Percentiles rank a stretch among this genome's conserved stretches.
Conservation (phyloP, 2,329 filamentous ascomycete species). For the Trichoderma guizhouense region DNA sequence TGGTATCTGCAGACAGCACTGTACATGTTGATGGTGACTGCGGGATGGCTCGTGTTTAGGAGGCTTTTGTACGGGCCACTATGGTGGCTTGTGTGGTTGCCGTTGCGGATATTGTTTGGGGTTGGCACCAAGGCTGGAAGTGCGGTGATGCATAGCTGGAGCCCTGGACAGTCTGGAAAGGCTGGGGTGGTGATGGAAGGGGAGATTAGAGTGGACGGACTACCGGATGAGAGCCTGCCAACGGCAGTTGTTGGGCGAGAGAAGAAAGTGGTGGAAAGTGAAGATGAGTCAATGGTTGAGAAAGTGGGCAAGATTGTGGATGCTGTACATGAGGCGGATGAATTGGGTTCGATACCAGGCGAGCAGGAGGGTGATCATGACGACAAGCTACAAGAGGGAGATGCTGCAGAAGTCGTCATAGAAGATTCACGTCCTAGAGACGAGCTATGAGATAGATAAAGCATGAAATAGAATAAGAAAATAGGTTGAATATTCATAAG, state of each 20-base stretch:
- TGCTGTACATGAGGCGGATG: slow-evolving; percentile 36
- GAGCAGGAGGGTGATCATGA: slow-evolving; percentile 14
- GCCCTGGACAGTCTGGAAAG: slow-evolving; percentile 25
- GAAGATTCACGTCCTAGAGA: slow-evolving; percentile 36
- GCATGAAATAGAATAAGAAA: background rate
- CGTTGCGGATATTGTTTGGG: slow-evolving; percentile 65
- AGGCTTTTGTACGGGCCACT: slow-evolving; percentile 82
- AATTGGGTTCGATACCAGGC: slow-evolving; percentile 24
- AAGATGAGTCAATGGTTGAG: slow-evolving; percentile 45
- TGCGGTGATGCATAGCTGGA: slow-evolving; percentile 38
- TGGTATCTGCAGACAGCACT: slow-evolving; percentile 95
- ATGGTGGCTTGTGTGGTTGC: slow-evolving; percentile 86
- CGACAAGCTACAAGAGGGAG: background rate
- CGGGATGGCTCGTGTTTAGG: slow-evolving; percentile 82
- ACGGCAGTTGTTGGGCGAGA: slow-evolving; percentile 45
- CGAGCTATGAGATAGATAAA: background rate
- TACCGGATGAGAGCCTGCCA: slow-evolving; percentile 44
- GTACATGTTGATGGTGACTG: slow-evolving; percentile 73
- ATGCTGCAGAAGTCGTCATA: slow-evolving; percentile 24
- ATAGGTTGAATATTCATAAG: background rate
- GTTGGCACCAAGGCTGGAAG: slow-evolving; percentile 54
- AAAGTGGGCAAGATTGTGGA: slow-evolving; percentile 55
- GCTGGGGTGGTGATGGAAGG: slow-evolving; percentile 28
- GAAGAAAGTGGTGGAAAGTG: slow-evolving; percentile 24
- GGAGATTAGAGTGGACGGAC: slow-evolving; percentile 32